These are phyloP conservation scores for Alternaria infectoria DNA, from an alignment of 2,329 filamentous ascomycete genomes.

Conservation along the genomic window DNA sequence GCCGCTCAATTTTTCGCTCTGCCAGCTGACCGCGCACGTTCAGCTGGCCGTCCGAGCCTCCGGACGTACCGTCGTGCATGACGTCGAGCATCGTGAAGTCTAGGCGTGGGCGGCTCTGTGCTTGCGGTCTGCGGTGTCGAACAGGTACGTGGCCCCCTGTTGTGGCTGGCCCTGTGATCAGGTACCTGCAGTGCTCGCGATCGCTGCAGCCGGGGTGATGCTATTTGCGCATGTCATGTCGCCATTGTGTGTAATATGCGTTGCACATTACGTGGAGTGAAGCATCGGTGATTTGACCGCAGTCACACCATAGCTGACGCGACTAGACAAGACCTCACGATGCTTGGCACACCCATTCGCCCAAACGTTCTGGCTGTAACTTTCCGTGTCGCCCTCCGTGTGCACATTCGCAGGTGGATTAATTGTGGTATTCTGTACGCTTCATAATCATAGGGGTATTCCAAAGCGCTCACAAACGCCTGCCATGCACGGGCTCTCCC, in stretches of 20 bases:
- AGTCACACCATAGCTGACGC: slow-evolving; percentile 27
- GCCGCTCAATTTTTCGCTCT: background rate
- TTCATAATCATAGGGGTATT: slow-evolving; percentile 43
- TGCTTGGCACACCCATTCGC: slow-evolving; percentile 31
- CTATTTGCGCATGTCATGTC: slow-evolving; percentile 18
- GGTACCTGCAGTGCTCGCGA: slow-evolving; percentile 13
- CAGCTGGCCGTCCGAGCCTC: background rate
- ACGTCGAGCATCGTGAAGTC: slow-evolving; percentile 47
- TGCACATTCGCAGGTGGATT: slow-evolving; percentile 5
- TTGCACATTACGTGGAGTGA: slow-evolving; percentile 21
- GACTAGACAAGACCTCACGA: slow-evolving; percentile 33
- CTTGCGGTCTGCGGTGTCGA: slow-evolving; percentile 11
- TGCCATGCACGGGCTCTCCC: slow-evolving; percentile 32
- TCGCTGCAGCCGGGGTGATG: background rate
- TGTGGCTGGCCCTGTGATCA: slow-evolving; percentile 10
- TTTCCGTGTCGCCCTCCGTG: background rate
- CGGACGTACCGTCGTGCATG: slow-evolving; percentile 28
- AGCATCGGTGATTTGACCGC: background rate
- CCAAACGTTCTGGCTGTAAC: background rate
- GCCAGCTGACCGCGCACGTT: slow-evolving; percentile 3
- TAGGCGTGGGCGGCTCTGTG: slow-evolving; percentile 16
- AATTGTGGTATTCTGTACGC: slow-evolving; percentile 23
- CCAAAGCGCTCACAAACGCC: slow-evolving; percentile 44
- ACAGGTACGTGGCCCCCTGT: slow-evolving; percentile 8
- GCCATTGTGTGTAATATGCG: slow-evolving; percentile 28